A percentile compares a stretch with the other conserved stretches of the same genome.
Conservation (phyloP, 345 rosid species). For the Xanthoceras sorbifolium region DNA sequence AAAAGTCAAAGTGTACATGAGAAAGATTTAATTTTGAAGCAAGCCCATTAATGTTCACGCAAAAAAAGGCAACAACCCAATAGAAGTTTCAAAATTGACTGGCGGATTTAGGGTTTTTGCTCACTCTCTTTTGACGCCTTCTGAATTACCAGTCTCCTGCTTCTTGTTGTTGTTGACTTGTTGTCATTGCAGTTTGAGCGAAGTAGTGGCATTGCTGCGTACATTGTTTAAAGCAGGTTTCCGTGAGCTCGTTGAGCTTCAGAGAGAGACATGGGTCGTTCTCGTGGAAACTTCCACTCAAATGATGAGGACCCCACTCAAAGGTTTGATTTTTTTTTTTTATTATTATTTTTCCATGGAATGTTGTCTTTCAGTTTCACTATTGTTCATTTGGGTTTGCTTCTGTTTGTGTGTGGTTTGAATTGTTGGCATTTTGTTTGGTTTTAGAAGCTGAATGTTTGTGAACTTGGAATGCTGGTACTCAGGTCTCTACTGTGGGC, state of each 20-base stretch:
- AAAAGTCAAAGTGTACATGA: no score
- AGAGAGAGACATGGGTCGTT: slow-evolving; percentile 78
- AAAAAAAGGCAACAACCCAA: background rate
- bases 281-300: slow-evolving; percentile 88
- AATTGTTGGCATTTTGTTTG: background rate
- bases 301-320: slow-evolving; percentile 90
- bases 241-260: slow-evolving; percentile 26
- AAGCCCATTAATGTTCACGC: no score
- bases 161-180: no score
- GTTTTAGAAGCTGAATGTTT: background rate
- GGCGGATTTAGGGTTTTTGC: slow-evolving; percentile 22
- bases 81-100: background rate
- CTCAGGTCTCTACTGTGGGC: background rate
- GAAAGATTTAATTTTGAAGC: no score
- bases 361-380: background rate
- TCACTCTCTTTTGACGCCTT: background rate
- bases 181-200: slow-evolving; percentile 5
- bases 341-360: background rate
- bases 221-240: slow-evolving; percentile 11
- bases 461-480: background rate
- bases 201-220: background rate
- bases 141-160: background rate
- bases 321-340: slow-evolving; percentile 47
- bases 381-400: background rate
- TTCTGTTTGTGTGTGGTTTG: background rate